Conservation (phyloP, 2,329 filamentous ascomycete genomes). For the Diaporthe batatas region DNA sequence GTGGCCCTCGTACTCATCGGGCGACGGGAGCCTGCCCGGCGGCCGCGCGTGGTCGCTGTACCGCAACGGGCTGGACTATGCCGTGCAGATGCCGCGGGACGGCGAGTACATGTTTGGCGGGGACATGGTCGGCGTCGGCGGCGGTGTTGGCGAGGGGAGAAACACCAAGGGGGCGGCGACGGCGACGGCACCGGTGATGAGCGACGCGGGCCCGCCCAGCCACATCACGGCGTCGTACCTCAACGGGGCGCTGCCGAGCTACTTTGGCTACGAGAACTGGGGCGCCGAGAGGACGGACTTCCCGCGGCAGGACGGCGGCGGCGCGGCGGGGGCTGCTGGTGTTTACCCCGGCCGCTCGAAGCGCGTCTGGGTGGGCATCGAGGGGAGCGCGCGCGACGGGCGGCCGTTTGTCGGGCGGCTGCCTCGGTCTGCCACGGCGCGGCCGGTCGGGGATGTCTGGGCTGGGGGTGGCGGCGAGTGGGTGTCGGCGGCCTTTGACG, state of each 20-base stretch:
- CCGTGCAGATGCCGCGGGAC: conserved; percentile 1
- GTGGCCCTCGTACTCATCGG: background rate
- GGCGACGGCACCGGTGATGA: background rate
- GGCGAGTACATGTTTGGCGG: conserved; percentile 17
- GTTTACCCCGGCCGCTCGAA: background rate
- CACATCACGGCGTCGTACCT: conserved; percentile 5
- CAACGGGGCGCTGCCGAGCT: conserved; percentile 1
- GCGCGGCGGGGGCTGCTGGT: background rate
- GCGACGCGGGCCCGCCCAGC: background rate
- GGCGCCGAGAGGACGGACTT: background rate
- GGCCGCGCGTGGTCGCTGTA: conserved; percentile 8
- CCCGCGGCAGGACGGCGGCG: background rate
- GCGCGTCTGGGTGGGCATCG: conserved; percentile 6
- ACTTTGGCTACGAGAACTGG: background rate
- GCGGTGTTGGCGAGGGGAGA: background rate
- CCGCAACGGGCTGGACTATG: conserved; percentile 4
- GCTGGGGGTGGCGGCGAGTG: background rate
- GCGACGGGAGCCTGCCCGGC: background rate
- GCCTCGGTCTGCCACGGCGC: background rate
- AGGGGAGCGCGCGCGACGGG: conserved; percentile 9
- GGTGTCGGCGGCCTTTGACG: conserved; percentile 10
- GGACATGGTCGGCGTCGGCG: background rate
- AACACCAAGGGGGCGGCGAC: background rate
- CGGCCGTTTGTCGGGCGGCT: background rate
- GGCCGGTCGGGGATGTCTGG: background rate